These are phyloP conservation scores for Thermomyces lanuginosus DNA, from an alignment of 2,329 filamentous ascomycete genomes.

Conservation along the genomic window DNA sequence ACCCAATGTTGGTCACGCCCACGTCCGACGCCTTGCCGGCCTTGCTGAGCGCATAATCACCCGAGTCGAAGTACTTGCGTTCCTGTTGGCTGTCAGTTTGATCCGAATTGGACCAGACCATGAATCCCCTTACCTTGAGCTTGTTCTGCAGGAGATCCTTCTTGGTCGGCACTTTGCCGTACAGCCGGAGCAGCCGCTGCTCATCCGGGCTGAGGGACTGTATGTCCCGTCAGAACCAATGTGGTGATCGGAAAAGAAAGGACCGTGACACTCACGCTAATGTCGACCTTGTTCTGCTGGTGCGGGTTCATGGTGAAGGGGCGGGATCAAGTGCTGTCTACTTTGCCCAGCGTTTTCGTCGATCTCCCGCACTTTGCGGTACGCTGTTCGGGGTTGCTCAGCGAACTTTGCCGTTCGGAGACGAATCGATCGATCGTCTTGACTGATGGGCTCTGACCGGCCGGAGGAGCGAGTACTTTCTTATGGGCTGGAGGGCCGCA, in stretches of 20 bases:
- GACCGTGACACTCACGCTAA: constrained; percentile 52
- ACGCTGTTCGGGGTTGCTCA: no score
- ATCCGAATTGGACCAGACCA: neutral
- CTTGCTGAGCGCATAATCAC: constrained; percentile 91
- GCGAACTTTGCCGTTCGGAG: no score
- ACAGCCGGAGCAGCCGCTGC: constrained; percentile 89
- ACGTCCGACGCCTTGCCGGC: constrained; percentile 91
- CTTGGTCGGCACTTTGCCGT: constrained; percentile 93
- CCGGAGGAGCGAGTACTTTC: no score
- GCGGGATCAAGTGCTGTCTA: neutral
- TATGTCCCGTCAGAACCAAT: constrained; percentile 1
- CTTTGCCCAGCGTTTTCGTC: neutral
- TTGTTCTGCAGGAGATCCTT: constrained; percentile 96
- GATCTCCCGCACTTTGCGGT: constrained; percentile 1
- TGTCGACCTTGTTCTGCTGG: constrained; percentile 96
- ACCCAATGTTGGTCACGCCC: constrained; percentile 83
- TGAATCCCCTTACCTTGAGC: constrained; percentile 48
- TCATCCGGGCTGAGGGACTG: constrained; percentile 88
- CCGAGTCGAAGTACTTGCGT: constrained; percentile 96
- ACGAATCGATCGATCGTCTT: no score
- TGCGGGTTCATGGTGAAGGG: constrained; percentile 69
- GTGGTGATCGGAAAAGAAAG: neutral
- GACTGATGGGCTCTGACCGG: no score
- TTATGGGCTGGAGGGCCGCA: no score
- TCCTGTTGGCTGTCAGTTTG: constrained; percentile 37